phyloP scores from a whole-genome alignment of 805 yeast species.

The Candida silvatica region DNA sequence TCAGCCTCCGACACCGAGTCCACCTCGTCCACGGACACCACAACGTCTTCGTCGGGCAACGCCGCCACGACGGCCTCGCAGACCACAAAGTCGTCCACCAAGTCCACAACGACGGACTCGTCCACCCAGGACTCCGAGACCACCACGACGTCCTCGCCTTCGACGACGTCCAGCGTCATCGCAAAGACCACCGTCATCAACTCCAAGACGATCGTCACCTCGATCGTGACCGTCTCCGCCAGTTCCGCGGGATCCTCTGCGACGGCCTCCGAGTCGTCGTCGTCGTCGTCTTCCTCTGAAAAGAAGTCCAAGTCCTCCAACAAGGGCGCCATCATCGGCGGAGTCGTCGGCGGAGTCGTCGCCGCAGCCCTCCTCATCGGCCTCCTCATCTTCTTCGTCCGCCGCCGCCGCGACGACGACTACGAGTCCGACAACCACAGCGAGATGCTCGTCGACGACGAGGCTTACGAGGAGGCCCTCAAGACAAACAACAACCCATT shows the following conservation, averaged over 20 bases:
- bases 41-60: slow-evolving; percentile 2
- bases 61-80: slow-evolving; percentile 1
- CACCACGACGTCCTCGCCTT: neutral
- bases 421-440: slow-evolving; percentile 26
- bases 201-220: slow-evolving; percentile 18
- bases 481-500: slow-evolving; percentile 56
- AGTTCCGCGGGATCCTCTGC: slow-evolving; percentile 13
- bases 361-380: slow-evolving; percentile 20
- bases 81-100: neutral
- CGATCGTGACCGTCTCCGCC: slow-evolving; percentile 21
- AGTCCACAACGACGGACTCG: slow-evolving; percentile 3
- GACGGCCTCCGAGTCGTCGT: slow-evolving; percentile 6
- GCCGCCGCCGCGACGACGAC: slow-evolving; percentile 23
- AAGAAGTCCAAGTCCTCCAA: slow-evolving; percentile 8
- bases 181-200: slow-evolving; percentile 11
- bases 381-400: slow-evolving; percentile 23
- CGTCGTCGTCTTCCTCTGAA: slow-evolving; percentile 14
- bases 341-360: slow-evolving; percentile 27
- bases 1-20: slow-evolving; percentile 7
- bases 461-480: slow-evolving; percentile 49
- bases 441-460: slow-evolving; percentile 39
- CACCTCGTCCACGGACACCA: slow-evolving; percentile 3
- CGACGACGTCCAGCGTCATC: slow-evolving; percentile 10
- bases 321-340: slow-evolving; percentile 28
- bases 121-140: slow-evolving; percentile 3